phyloP scores from a whole-genome alignment of 768 basidiomycete genomes.

The Psilocybe cyanescens region DNA sequence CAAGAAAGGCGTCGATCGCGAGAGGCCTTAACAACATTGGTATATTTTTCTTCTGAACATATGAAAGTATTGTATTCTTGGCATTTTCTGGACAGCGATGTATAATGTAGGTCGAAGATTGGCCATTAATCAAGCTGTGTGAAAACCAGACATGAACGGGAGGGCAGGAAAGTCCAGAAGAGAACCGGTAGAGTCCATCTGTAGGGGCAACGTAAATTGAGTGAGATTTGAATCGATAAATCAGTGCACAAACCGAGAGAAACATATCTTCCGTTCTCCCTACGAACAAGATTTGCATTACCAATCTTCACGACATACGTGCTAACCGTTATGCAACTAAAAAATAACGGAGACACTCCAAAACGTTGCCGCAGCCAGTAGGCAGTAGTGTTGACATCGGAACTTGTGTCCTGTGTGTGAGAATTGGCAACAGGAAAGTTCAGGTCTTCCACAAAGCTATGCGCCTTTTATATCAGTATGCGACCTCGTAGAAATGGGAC shows the following conservation, averaged over 20 bases:
- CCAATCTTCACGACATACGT: neutral
- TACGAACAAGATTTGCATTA: neutral
- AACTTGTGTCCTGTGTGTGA: neutral
- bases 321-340: neutral
- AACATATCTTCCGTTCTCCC: neutral
- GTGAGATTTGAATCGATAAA: neutral
- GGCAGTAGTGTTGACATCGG: constrained; percentile 4
- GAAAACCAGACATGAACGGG: constrained; percentile 11
- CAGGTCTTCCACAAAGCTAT: constrained; percentile 8
- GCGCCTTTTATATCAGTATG: too few relatives aligned
- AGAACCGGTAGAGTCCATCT: constrained; percentile 9
- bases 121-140: neutral
- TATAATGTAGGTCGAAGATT: constrained; percentile 3
- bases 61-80: constrained; percentile 1
- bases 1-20: constrained; percentile 16
- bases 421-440: neutral
- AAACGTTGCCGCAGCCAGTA: constrained; percentile 10
- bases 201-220: neutral
- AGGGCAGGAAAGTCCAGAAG: neutral
- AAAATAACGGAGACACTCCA: constrained; percentile 8
- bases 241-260: neutral
- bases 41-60: neutral
- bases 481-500: neutral
- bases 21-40: constrained; percentile 14
- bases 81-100: neutral